Base-by-base conservation (phyloP, 2,329 filamentous ascomycete genomes). In the Fusarium devonianum region DNA sequence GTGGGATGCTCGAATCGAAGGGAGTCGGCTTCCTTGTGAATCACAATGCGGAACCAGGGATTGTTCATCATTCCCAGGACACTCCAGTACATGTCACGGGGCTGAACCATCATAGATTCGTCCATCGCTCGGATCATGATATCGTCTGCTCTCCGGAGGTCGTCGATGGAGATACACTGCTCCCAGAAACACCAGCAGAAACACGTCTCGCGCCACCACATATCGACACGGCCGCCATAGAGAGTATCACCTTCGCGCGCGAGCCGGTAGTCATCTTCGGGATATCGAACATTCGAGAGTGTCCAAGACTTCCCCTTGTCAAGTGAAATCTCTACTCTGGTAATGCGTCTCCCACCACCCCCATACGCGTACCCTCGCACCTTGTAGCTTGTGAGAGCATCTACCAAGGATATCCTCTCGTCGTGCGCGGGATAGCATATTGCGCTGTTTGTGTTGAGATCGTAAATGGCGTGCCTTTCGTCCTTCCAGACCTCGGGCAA, bases 61-160 rank as follows among this genome's bases (percentile, higher is more conserved):
- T 96, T 96, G 73, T 96, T 96, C 92, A 97, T 96, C 92, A 97
- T 97, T 0, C 92, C 92, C 28, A 96, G 75, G 2, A 96, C 91
- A 52, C 85, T 92, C 92, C 92, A 97, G 73, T 96, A 96, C 90
- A 96, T 94, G 65, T 97, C 92, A 53, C 90, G 81, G 4, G 92
- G 92, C 68, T 96, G 91, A 0, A 90, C 77, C 71, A 89, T 90
- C 83, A 96, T 87, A 44, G 87, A 83, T 58, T 96, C 92, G 62
- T 97, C 92, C 91, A 96, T 96, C 4, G 87, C 88, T 33, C 92
- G 81, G 5, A 96, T 85, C 65, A 95, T 80, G 26, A 97, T 84
- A 63, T 92, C 90, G 32, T 85, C 81, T 1, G 89, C 82, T 3
- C 73, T 73, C 29, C 76, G 75, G 12, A 96, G 75, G 17, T 89